Evolutionary conservation across 345 rosid species (phyloP), one percentile per base, ranked within the genome.

Genomic region (Citrus maxima): DNA sequence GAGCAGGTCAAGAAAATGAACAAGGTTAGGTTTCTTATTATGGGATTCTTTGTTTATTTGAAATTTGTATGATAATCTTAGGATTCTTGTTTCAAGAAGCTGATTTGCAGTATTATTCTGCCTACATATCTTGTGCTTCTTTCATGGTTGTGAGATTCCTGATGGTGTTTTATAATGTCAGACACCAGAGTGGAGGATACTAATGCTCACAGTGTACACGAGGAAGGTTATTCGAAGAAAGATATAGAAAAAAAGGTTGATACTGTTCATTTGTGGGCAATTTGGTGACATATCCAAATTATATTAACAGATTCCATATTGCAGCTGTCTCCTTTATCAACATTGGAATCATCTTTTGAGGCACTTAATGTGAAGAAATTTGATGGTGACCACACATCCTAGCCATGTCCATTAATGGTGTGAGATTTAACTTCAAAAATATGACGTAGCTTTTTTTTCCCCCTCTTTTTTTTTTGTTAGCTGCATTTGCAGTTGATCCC

Each of bases 401-500:
- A 70, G 68, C 69, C 72, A 35, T 56, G 65, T 70, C 24, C 74
- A 63, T 79, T 68, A 22, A 28, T 66, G 19, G 40, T 73, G 65
- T 78, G 72, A 64, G 61, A 75, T 28, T 72, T 76, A 67, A 76
- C 54, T 80, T 82, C 19, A 49, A 59, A 73, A 59, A 7, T 72
- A 28, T 84, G 35, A 86, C 61, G 32, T 38, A 14, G 64, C 82
- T 70, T 25, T 27, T 80, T 37, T 37, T 0, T 7, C 2, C 2
- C 40, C 2, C 9, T 80, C 68, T 63, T 78, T 64, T 88, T 80
- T 66, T 63, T 54, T 75, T 87, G 78, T 61, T 87, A 95, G 99
- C 84, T 89, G 96, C 98, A 65, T 93, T 95, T 86, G 89, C 94
- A 3, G 98, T 95, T 84, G 99, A 93, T 87, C 99, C 99, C 21